Base-by-base conservation (phyloP, 768 basidiomycete genomes). In the Serendipita sp. region DNA sequence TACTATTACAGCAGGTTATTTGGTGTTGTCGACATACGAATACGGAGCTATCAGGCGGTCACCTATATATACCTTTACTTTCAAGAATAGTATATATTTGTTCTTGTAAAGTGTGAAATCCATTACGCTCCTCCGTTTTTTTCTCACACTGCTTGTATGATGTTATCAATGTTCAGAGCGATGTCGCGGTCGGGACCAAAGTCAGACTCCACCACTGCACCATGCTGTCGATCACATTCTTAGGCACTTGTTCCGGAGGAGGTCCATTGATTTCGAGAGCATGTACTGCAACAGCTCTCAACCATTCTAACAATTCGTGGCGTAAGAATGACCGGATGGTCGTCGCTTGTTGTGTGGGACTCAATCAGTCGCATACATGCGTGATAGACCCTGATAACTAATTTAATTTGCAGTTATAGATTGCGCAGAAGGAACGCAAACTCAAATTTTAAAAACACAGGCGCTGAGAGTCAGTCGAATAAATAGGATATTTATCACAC, bases 351-450 rank as follows among this genome's bases (percentile, higher is more conserved):
- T 41, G 41, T 41, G 41, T 41, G 41, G 41, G 41, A 41, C 41
- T 41, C 41, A 13, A 41, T 13, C 41, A 41, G 41, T 41, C 41
- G 13, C 41, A 41, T 41, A 41, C 41, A n/a, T 16, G 16, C 16
- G 7, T 10, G 32, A 53, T 53, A 32, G 48, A 53, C 16, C 7
- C 7, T 34, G 5, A 53, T 53, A 16, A 53, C 48, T 53, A 16
- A 53, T 16, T 8, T n/a, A 24, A 8, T 53, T 53, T n/a, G 8
- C 69, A 88, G 88, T 91, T 85, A 79, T 91, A 24, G 88, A 91
- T 72, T 89, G 88, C 73, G 89, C 86, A 13, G 88, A 90, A 73
- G 89, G 89, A 41, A 89, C 88, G 11, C 74, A 81, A 13, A 78
- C 86, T 32, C 88, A 91, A 70, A 84, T 90, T 67, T 69, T 47